Conservation (phyloP, 2,329 filamentous ascomycete species). For the Simplicillium sp. region DNA sequence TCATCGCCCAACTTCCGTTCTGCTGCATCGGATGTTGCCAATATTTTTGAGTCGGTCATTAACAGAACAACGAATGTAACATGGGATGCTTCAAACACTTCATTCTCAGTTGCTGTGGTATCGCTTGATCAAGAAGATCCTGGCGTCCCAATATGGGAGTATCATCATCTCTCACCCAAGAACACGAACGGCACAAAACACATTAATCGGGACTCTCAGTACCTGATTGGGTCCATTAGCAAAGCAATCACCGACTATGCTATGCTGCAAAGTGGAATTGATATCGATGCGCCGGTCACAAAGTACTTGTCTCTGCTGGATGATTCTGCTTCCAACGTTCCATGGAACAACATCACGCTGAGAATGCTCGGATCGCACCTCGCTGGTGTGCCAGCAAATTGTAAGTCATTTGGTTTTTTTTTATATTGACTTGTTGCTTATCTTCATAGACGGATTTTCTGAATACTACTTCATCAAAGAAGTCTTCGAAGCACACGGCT, state of each 20-base stretch:
- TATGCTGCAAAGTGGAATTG: conserved; percentile 22
- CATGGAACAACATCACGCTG: conserved; percentile 27
- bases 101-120: conserved; percentile 27
- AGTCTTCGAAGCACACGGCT: conserved; percentile 22
- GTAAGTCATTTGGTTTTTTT: conserved; percentile 11
- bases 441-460: conserved; percentile 18
- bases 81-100: conserved; percentile 23
- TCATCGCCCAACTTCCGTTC: conserved; percentile 16
- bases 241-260: conserved; percentile 28
- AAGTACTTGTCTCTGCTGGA: conserved; percentile 23
- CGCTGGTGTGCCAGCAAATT: conserved; percentile 24
- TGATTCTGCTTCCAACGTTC: conserved; percentile 10
- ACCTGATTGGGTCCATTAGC: conserved; percentile 28
- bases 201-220: conserved; percentile 25
- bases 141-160: conserved; percentile 26
- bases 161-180: conserved; percentile 24
- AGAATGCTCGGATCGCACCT: conserved; percentile 26
- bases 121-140: conserved; percentile 16
- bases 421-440: not conserved
- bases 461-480: conserved; percentile 27
- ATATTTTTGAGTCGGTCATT: conserved; percentile 18
- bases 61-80: conserved; percentile 20
- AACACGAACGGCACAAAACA: conserved; percentile 24
- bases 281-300: conserved; percentile 21
- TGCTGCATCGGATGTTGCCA: conserved; percentile 18